Base-by-base conservation (phyloP, 1,284 basidiomycete species). In the Cryptococcus sp. region DNA sequence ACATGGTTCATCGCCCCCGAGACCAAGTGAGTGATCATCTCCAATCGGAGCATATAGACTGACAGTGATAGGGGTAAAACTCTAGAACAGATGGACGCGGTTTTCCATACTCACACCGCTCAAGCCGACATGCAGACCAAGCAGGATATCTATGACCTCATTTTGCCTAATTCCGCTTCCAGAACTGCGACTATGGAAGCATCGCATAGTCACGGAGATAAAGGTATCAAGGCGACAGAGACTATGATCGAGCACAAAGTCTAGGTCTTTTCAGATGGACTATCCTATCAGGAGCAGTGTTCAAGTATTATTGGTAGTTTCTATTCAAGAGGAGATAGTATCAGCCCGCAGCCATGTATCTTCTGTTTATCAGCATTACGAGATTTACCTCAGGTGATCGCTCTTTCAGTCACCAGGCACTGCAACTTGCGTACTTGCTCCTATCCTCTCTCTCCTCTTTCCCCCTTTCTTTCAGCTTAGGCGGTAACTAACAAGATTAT, bases 21-120 rank as follows among this genome's bases (percentile, higher is more conserved):
- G 46, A 64, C 65, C 32, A 67, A 59, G 53, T 54, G 40, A 39
- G 36, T 39, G 16, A 5, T 16, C 36, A 39, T n/a, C 16, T 14
- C 14, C 4, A 39, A 7, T 7, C 16, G 18, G n/a, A n/a, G n/a
- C 9, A 9, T 9, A 19, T 14, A n/a, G 36, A 39, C 36, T 36
- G 13, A 18, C 11, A 16, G 19, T 23, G 3, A 18, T 24, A 18
- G 18, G 4, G 5, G n/a, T 21, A 40, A 49, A 31, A 57, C 58
- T 1, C 45, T 67, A n/a, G 65, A 64, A 46, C 46, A 60, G 39
- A 62, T 63, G 54, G 62, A 66, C 52, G 25, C 5, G 36, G 36
- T 53, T 2, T 53, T 53, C 32, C 32, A 34, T 16, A 34, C 32
- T 9, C 32, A 34, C 32, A 34, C 32, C 16, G 32, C 32, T 9